Conservation (phyloP, 495 filamentous ascomycete species). For the Xylaria curta region DNA sequence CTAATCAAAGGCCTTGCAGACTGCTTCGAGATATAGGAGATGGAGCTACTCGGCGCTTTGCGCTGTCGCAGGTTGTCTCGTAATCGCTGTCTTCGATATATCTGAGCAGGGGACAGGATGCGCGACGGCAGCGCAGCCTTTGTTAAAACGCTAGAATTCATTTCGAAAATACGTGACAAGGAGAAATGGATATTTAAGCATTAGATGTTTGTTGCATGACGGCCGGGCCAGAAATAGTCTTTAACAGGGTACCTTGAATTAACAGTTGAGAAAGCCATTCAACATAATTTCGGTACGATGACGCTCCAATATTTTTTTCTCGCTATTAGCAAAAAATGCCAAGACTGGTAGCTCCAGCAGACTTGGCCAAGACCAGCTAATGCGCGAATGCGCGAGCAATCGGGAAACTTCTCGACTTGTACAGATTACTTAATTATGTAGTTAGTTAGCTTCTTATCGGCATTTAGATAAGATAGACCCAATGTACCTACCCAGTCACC, state of each 20-base stretch:
- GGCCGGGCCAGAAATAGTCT: neutral
- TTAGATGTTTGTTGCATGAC: neutral
- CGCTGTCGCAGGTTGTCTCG: constrained; percentile 41
- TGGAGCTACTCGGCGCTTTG: constrained; percentile 35
- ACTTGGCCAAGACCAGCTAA: constrained; percentile 29
- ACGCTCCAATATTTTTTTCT: constrained; percentile 45
- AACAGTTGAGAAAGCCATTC: constrained; percentile 6
- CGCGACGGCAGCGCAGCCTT: constrained; percentile 59
- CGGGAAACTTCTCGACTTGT: constrained; percentile 42
- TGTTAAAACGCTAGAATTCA: constrained; percentile 58
- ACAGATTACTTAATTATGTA: too few species aligned
- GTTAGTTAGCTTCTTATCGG: constrained; percentile 14
- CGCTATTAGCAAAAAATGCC: constrained; percentile 17
- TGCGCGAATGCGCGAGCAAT: constrained; percentile 40
- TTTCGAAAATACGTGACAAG: constrained; percentile 39
- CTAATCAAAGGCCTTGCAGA: constrained; percentile 6
- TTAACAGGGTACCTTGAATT: constrained; percentile 11
- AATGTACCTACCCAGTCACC: too few species aligned
- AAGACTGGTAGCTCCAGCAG: constrained; percentile 10
- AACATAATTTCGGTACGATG: constrained; percentile 32
- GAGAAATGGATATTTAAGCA: constrained; percentile 5
- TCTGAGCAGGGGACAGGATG: constrained; percentile 54
- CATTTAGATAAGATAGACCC: constrained; percentile 23
- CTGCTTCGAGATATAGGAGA: constrained; percentile 34
- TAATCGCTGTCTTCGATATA: constrained; percentile 53